Conservation (phyloP, 2,329 filamentous ascomycete genomes). For the Torrubiellomyces zombiae region DNA sequence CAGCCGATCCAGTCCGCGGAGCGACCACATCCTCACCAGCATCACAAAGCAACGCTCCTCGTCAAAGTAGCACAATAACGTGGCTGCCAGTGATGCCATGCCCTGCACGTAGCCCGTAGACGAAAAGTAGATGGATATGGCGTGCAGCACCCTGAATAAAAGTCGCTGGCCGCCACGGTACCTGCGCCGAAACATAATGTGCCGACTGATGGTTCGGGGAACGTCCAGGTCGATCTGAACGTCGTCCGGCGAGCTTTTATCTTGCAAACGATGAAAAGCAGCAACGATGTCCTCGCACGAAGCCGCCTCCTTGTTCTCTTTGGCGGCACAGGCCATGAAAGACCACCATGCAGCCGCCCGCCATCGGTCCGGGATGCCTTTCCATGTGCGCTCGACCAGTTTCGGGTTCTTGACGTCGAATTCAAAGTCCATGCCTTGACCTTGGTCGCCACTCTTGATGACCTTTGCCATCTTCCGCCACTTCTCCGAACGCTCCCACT, state of each 20-base stretch:
- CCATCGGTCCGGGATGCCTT: slow-evolving; percentile 95
- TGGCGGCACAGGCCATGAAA: slow-evolving; percentile 67
- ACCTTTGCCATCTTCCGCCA: slow-evolving; percentile 51
- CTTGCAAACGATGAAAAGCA: slow-evolving; percentile 56
- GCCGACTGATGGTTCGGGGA: slow-evolving; percentile 80
- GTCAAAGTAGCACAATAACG: slow-evolving; percentile 89
- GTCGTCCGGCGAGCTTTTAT: slow-evolving; percentile 68
- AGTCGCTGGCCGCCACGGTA: slow-evolving; percentile 87
- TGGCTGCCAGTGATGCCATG: slow-evolving; percentile 88
- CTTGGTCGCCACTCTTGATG: slow-evolving; percentile 31
- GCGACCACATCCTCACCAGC: slow-evolving; percentile 85
- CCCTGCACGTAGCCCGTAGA: slow-evolving; percentile 93
- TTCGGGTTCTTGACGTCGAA: slow-evolving; percentile 77
- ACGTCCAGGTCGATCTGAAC: slow-evolving; percentile 96
- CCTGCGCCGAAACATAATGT: slow-evolving; percentile 90
- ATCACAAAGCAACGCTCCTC: slow-evolving; percentile 91
- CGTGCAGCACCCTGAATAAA: slow-evolving; percentile 82
- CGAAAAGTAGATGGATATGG: slow-evolving; percentile 78
- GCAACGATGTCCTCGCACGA: slow-evolving; percentile 56
- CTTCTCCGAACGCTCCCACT: slow-evolving; percentile 46
- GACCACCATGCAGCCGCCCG: slow-evolving; percentile 87
- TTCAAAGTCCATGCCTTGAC: slow-evolving; percentile 48
- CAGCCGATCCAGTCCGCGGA: slow-evolving; percentile 69
- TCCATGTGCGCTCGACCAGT: slow-evolving; percentile 85
- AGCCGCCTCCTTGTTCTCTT: slow-evolving; percentile 38